These are phyloP conservation scores for Oryza glumipatula DNA, from an alignment of 176 grass and related monocot species.

Conservation along the genomic window DNA sequence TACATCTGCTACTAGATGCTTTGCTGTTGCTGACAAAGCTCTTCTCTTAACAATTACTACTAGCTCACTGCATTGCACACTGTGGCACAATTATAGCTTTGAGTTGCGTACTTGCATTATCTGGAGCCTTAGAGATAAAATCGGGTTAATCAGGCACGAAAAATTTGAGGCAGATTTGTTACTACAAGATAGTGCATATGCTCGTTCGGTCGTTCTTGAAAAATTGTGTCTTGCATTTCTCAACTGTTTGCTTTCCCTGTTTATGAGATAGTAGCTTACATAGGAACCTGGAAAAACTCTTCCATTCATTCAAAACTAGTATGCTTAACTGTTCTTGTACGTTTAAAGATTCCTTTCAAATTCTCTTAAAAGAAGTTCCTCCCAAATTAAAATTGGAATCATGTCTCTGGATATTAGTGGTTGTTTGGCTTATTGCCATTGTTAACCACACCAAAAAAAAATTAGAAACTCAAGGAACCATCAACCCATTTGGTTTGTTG, in stretches of 20 bases:
- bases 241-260: neutral
- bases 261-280: neutral
- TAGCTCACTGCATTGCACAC: neutral
- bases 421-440: too few relatives aligned
- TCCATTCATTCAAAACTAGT: neutral
- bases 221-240: neutral
- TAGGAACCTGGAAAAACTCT: neutral
- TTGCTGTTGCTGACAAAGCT: neutral
- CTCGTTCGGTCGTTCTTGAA: neutral
- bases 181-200: neutral
- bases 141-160: neutral
- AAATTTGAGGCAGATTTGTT: neutral
- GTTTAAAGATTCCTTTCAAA: neutral
- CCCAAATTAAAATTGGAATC: neutral
- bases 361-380: neutral
- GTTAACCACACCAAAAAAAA: neutral
- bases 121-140: neutral
- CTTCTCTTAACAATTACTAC: neutral
- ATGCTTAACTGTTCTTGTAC: neutral
- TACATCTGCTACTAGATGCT: neutral
- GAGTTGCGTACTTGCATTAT: neutral
- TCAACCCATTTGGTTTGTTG: neutral
- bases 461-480: neutral
- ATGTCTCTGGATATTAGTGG: neutral
- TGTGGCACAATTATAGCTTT: neutral